These are phyloP conservation scores for Pichia terricola DNA, from an alignment of 1,139 yeast species.

Conservation along the genomic window DNA sequence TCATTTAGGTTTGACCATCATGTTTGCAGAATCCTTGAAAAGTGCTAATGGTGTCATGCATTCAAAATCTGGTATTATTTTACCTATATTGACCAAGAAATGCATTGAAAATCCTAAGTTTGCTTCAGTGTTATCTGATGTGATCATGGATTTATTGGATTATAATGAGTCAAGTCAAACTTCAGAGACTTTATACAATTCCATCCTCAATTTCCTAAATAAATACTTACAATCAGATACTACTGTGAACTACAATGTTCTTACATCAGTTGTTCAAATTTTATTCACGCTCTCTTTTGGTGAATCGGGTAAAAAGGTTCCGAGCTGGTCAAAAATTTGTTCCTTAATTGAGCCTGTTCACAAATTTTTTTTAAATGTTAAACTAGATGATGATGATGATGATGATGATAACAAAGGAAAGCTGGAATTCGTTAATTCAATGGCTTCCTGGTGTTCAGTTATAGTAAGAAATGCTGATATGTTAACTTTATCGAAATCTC, in stretches of 20 bases:
- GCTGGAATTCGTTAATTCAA: slow-evolving; percentile 25
- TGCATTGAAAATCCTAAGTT: slow-evolving; percentile 25
- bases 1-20: slow-evolving; percentile 43
- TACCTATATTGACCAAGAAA: slow-evolving; percentile 35
- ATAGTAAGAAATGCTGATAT: slow-evolving; percentile 53
- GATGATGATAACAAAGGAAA: slow-evolving; percentile 12
- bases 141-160: slow-evolving; percentile 49
- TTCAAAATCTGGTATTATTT: slow-evolving; percentile 50
- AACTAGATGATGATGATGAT: slow-evolving; percentile 5
- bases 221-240: neutral
- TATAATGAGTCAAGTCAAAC: slow-evolving; percentile 48
- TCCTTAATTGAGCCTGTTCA: slow-evolving; percentile 12
- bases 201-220: slow-evolving; percentile 19
- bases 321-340: slow-evolving; percentile 32
- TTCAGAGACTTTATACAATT: slow-evolving; percentile 33
- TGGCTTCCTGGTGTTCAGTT: slow-evolving; percentile 36
- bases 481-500: slow-evolving; percentile 39
- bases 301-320: slow-evolving; percentile 58
- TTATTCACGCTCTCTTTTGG: slow-evolving; percentile 44
- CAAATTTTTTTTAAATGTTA: slow-evolving; percentile 3
- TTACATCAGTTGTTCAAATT: slow-evolving; percentile 22
- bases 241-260: slow-evolving; percentile 3
- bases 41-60: slow-evolving; percentile 68
- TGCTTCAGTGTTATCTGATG: slow-evolving; percentile 46
- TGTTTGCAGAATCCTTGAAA: slow-evolving; percentile 68